phyloP scores from a whole-genome alignment of 2,329 filamentous ascomycete species.

The Claviceps paspali region DNA sequence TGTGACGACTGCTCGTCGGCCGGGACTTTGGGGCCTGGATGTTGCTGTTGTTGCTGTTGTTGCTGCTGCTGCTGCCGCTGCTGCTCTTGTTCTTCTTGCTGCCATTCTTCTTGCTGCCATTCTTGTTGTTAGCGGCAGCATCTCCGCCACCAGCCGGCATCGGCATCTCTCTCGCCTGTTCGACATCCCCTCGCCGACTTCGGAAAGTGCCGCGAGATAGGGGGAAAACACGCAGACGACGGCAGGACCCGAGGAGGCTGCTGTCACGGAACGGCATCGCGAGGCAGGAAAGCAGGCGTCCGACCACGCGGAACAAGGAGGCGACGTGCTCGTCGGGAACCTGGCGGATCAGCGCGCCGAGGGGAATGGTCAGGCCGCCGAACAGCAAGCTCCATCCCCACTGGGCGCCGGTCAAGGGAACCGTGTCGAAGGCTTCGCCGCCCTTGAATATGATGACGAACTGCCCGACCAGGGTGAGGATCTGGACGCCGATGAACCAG shows the following conservation, averaged over 20 bases:
- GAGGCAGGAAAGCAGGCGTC: constrained; percentile 8
- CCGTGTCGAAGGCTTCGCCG: constrained; percentile 49
- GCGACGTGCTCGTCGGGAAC: constrained; percentile 22
- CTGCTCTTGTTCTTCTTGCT: no score
- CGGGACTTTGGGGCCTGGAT: neutral
- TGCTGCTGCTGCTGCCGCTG: no score
- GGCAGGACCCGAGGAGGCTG: no score
- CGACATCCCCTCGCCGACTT: constrained; percentile 11
- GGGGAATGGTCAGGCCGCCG: constrained; percentile 49
- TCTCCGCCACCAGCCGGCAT: no score
- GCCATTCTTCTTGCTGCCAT: no score
- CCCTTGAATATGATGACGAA: constrained; percentile 59
- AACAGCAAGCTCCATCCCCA: constrained; percentile 59
- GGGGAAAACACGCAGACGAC: constrained; percentile 10
- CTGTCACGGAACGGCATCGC: constrained; percentile 10
- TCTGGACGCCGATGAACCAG: constrained; percentile 58
- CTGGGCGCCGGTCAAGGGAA: constrained; percentile 43
- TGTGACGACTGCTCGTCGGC: constrained; percentile 4
- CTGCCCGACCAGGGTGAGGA: constrained; percentile 53
- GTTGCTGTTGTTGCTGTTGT: neutral
- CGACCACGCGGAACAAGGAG: constrained; percentile 13
- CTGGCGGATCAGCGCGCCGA: constrained; percentile 31
- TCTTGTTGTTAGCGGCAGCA: no score
- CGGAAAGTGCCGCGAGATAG: constrained; percentile 9
- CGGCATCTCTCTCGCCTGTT: constrained; percentile 11